Evolutionary conservation across 768 basidiomycete genomes (phyloP), one percentile per base, ranked within the genome.

Genomic region (Amyloporia xantha): DNA sequence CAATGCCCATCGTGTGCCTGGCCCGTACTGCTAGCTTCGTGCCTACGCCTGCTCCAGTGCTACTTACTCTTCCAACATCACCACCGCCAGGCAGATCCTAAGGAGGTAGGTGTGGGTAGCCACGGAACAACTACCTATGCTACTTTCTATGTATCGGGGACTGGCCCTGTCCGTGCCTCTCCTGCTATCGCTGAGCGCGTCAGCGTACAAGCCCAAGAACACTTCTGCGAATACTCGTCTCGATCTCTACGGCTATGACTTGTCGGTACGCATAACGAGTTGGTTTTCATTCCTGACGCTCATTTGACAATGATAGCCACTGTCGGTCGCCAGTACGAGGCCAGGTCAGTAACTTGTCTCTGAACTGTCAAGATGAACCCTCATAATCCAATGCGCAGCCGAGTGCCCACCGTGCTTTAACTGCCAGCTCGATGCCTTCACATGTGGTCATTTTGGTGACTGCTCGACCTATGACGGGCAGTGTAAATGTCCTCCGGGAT

Each of bases 401-500:
- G 55, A 78, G 66, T 90, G 87, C 54, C 87, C 87, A 5, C 86
- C 86, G 3, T 97, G 94, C 68, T 99, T 99, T 74, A 98, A 99
- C 66, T 99, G 95, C 65, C 74, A 91, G 47, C 73, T 99, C 13
- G 92, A 93, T 0, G 86, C 80, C 0, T 97, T 94, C 66, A 85
- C 76, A 0, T 99, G 95, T 62, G 91, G 91, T 1, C 91, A 98
- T 66, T 96, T 81, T 56, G 94, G 92, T 23, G 71, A 82, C 38
- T 99, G 96, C 68, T 85, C 94, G 61, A 75, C 80, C 42, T 97
- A 87, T 61, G 83, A 97, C 61, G 96, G 96, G 1, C 92, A 96
- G 59, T 99, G 96, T 69, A 84, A 91, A 61, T 99, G 96, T 60
- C 92, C 93, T 1, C 78, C 91, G 36, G 96, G 96, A n/a, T 99